Base-by-base conservation (phyloP, 495 filamentous ascomycete genomes). In the Tuber borchii region DNA sequence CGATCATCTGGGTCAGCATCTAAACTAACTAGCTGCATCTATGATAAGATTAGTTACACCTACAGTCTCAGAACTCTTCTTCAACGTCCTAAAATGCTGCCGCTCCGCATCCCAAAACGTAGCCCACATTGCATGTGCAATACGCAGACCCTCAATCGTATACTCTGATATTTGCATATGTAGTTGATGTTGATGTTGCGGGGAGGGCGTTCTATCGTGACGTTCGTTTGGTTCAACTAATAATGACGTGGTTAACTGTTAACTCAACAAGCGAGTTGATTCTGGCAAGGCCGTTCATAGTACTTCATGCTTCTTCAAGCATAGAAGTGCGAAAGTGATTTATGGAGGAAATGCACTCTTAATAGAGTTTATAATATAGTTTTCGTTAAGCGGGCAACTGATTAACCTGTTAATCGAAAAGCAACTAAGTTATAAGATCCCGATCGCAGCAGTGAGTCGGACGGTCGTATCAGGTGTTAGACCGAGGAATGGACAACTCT, bases 31-130 rank as follows among this genome's bases (percentile, higher is more conserved):
- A 0, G 2, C 34, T 43, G 8, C 31, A 14, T 12, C 26, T 37
- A 48, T 19, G 22, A 34, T 14, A 17, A 39, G 43, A 1, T 39
- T 31, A 22, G 16, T 71, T 26, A 39, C 19, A 56, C 74, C 34
- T 45, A 80, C 79, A 39, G 79, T 80, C 69, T 77, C 79, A n/a
- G 79, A 76, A 45, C 51, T 77, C 69, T 74, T 74, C 17, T 42
- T 74, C 51, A 45, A 10, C 9, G 78, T 72, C 48, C 71, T 77
- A 34, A 81, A 80, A 69, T 80, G 79, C n/a, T 74, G 73, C 56
- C 46, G 74, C 6, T 81, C 71, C 7, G 68, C 51, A 44, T 77
- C 75, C 79, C 79, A 80, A 46, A 80, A 80, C 39, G 51, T 73
- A 43, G 73, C 44, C 78, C 78, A 79, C 40, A 79, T 68, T 16